Percentiles rank a stretch among this genome's conserved stretches.
Evolutionary conservation across 169 alveolate species (phyloP).

Genomic region (Cryptosporidium viatorum): DNA sequence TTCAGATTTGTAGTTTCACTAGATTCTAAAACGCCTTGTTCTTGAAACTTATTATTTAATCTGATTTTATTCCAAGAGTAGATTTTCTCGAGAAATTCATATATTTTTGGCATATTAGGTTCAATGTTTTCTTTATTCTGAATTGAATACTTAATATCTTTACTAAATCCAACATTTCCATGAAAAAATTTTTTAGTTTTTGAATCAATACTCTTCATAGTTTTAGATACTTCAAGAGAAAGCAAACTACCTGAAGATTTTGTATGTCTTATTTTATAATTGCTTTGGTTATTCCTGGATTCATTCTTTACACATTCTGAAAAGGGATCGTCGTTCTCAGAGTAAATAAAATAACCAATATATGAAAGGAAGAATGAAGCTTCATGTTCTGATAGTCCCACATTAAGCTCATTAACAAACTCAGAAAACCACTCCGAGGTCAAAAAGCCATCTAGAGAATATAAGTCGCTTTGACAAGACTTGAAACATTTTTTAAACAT

Average conservation of each 20-base stretch:
- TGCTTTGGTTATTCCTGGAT: not conserved
- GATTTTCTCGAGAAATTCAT: conserved; percentile 36
- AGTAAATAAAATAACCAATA: conserved; percentile 27
- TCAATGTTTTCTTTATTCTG: not conserved
- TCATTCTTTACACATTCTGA: not conserved
- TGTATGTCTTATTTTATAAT: conserved; percentile 4
- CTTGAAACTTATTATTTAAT: conserved; percentile 14
- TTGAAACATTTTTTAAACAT: not conserved
- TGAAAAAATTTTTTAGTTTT: not conserved
- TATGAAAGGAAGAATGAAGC: conserved; percentile 13
- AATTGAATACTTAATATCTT: not conserved
- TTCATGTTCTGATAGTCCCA: conserved; percentile 52
- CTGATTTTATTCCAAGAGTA: conserved; percentile 29
- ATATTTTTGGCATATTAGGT: conserved; percentile 19
- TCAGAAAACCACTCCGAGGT: conserved; percentile 40
- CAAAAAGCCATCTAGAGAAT: not conserved
- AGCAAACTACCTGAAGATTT: conserved; percentile 23
- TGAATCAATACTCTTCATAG: not conserved
- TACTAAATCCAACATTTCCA: not conserved
- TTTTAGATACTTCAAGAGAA: not conserved
- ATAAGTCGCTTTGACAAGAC: conserved; percentile 19
- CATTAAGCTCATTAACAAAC: conserved; percentile 35
- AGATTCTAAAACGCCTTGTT: not conserved
- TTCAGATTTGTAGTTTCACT: not conserved
- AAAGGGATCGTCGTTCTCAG: not conserved